phyloP scores from a whole-genome alignment of 106 monocot genomes.

The Acanthochlamys bracteata region DNA sequence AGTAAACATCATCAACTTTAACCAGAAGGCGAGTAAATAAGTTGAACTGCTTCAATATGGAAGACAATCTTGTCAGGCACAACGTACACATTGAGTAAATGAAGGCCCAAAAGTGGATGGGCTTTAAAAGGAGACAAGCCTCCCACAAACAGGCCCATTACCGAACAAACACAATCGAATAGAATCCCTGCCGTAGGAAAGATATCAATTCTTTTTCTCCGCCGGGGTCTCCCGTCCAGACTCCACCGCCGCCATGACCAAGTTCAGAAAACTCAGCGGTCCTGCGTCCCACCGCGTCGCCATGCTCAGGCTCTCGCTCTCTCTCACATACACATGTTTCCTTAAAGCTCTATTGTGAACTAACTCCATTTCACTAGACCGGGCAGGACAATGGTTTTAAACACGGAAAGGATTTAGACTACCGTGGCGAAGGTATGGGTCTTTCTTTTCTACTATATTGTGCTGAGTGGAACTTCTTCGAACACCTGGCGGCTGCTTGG shows the following conservation, averaged over 20 bases:
- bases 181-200: too few relatives aligned
- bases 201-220: neutral
- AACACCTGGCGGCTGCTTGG: neutral
- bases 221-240: neutral
- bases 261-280: conserved; percentile 90
- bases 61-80: too few relatives aligned
- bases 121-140: too few relatives aligned
- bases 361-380: neutral
- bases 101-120: too few relatives aligned
- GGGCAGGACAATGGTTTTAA: conserved; percentile 90
- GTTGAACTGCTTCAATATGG: too few relatives aligned
- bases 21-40: too few relatives aligned
- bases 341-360: neutral
- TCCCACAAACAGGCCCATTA: too few relatives aligned
- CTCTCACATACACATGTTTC: neutral
- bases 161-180: too few relatives aligned
- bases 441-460: neutral
- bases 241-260: conserved; percentile 57
- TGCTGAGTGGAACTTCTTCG: conserved; percentile 4
- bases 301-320: conserved; percentile 62
- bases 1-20: too few relatives aligned
- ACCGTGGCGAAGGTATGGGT: conserved; percentile 73
- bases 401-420: conserved; percentile 95
- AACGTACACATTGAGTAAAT: too few relatives aligned
- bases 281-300: conserved; percentile 63